Base-by-base conservation (phyloP, 345 rosid species). In the Populus ilicifolia region DNA sequence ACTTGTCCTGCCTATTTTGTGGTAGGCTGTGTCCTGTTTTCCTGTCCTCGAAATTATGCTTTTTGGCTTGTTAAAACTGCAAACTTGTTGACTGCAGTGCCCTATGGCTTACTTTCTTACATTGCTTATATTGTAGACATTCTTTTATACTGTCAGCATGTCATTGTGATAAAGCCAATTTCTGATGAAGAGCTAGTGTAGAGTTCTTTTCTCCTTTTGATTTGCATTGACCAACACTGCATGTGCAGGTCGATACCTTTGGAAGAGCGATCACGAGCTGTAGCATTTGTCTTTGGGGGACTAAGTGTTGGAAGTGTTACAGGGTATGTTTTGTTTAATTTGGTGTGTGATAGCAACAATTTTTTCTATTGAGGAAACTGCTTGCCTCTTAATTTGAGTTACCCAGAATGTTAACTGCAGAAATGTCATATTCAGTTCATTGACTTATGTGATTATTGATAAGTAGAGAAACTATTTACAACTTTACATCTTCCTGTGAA, bases 241-340 rank as follows among this genome's bases (percentile, higher is more conserved):
- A 59, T 84, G 85, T 83, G 85, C 93, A 95, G 99, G 87, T 75
- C 88, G 44, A 93, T 91, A 81, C 99, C 98, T 74, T 78, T 93
- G 78, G 89, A 90, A 82, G 97, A 93, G 79, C 97, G 97, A 68
- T 93, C 99, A 76, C 86, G 98, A 66, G 98, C 98, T 23, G 98
- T 95, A 39, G 91, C 93, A 77, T 90, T 95, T 81, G 97, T 93
- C 65, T 95, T 93, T 76, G 93, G 99, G 80, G 97, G 99, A 83
- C 80, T 93, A 52, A 93, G 98, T 78, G 87, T 93, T 43, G 98
- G 98, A 86, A 95, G 98, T 82, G 97, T 95, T 73, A 5, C 84
- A 27, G 98, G 99, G 99, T 95, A 95, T 79, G 88, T 66, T 83
- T 73, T 80, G 12, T 73, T 78, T 43, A 25, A 72, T 74, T 13